Evolutionary conservation across 345 rosid genomes (phyloP), one percentile per base, ranked within the genome.

Genomic region (Populus ilicifolia): DNA sequence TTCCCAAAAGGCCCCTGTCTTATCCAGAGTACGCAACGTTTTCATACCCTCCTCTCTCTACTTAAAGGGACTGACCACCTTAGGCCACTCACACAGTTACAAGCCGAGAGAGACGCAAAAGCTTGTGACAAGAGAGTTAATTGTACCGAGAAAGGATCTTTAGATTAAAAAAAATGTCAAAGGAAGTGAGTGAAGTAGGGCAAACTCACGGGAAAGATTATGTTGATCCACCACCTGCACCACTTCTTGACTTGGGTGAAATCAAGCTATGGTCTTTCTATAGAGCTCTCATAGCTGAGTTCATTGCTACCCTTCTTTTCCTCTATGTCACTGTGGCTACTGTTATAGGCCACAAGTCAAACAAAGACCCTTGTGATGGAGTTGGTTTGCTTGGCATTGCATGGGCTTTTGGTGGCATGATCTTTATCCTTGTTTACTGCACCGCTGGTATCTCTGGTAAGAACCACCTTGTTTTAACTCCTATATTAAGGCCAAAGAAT

Each of bases 191-290:
- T 71, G 98, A 92, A 81, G 98, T 89, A 76, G 93, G 89, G 29
- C 91, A 84, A 17, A 72, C 67, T 89, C 90, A 85, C 71, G 86
- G 89, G 0, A 94, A 90, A 86, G 97, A 94, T 83, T 94, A 94
- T 75, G 98, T 87, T 1, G 97, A 94, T 77, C 98, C 98, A n/a
- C 98, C 98, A 69, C 98, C 98, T 23, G 97, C 98, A 33, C 98
- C 94, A 0, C 77, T 94, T 23, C 4, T 92, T 9, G 97, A 89
- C 89, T 39, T 71, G 83, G 90, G 70, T 2, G 97, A 94, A 81
- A 69, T 94, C 80, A 86, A 83, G 85, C 88, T 86, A 27, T 94
- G 98, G 98, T 91, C 98, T 33, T 92, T 94, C 78, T 87, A 92
- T 90, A 87, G 98, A 73, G 97, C 98, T 56, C 88, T 94, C 82